Percentiles rank a stretch among this genome's conserved stretches.
Conservation (phyloP, 164 flowering plant species). For the Tinospora cordifolia region DNA sequence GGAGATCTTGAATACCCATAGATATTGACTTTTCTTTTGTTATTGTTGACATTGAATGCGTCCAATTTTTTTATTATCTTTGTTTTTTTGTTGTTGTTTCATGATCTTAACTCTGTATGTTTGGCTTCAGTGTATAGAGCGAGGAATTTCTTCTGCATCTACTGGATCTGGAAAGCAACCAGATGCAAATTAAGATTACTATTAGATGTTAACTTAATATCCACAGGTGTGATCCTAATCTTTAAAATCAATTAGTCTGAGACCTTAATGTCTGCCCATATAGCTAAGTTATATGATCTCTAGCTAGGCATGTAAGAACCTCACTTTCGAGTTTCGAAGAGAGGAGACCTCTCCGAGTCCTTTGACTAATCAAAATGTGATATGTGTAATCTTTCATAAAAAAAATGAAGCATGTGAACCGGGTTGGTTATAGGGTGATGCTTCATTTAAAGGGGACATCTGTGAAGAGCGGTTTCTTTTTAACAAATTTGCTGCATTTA, state of each 20-base stretch:
- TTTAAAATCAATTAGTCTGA: neutral
- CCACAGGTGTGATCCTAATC: conserved; percentile 18
- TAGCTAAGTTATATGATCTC: neutral
- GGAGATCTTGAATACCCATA: no score
- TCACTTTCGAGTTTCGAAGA: no score
- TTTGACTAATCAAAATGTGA: no score
- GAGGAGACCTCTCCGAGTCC: no score
- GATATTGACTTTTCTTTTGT: no score
- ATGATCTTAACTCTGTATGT: neutral
- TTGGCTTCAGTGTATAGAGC: conserved; percentile 62
- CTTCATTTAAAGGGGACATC: no score
- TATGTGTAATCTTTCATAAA: no score
- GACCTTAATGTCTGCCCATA: neutral
- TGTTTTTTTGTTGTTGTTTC: neutral
- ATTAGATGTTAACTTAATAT: conserved; percentile 16
- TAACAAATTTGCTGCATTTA: neutral
- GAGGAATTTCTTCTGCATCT: conserved; percentile 50
- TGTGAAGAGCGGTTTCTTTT: no score
- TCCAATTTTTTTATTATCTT: neutral
- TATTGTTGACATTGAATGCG: no score
- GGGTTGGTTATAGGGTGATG: no score
- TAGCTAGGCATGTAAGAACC: neutral
- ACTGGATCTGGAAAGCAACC: conserved; percentile 14
- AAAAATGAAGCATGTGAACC: no score
- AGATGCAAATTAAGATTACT: conserved; percentile 20